Base-by-base conservation (phyloP, 768 basidiomycete species). In the Tricholoma sp. region DNA sequence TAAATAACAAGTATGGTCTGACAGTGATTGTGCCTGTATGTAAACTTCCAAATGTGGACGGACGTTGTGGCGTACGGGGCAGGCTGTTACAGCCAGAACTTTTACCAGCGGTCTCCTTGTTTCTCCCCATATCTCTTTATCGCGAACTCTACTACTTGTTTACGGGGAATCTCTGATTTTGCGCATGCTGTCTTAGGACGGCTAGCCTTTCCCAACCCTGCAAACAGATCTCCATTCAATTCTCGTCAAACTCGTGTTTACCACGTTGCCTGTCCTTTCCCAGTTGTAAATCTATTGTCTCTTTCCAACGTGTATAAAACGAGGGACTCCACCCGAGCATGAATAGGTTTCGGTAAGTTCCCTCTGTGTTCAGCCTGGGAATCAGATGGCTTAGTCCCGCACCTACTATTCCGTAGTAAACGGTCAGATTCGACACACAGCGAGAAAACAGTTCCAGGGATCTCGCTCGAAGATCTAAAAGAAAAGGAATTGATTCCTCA, bases 341-440 rank as follows among this genome's bases (percentile, higher is more conserved):
- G 89, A 75, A 88, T 78, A 87, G 86, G 65, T 88, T 91, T 74
- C 90, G 90, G 90, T 89, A 78, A 76, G 88, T 68, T 59, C 57
- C 57, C 66, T 67, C 61, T 51, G 34, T 49, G 42, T 33, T 61
- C 54, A 42, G 57, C 63, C 67, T 67, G 59, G 59, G 57, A 61
- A 56, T 60, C 51, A 62, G 60, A 65, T 59, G 59, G 61, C 65
- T 65, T 53, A 61, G 54, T 59, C 58, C 63, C 59, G 56, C 63
- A 63, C 63, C 62, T 59, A 63, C 63, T 64, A 61, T 60, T 55
- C 57, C 56, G 56, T 63, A 93, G 91, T 67, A 92, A 87, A 82
- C 86, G 82, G 76, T 89, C 89, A 59, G 89, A 90, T 77, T 74
- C 78, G 56, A 84, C 79, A 68, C 80, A 77, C 62, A 72, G 64